phyloP scores from a whole-genome alignment of 2,329 filamentous ascomycete genomes.

The Arthrobotrys iridis region DNA sequence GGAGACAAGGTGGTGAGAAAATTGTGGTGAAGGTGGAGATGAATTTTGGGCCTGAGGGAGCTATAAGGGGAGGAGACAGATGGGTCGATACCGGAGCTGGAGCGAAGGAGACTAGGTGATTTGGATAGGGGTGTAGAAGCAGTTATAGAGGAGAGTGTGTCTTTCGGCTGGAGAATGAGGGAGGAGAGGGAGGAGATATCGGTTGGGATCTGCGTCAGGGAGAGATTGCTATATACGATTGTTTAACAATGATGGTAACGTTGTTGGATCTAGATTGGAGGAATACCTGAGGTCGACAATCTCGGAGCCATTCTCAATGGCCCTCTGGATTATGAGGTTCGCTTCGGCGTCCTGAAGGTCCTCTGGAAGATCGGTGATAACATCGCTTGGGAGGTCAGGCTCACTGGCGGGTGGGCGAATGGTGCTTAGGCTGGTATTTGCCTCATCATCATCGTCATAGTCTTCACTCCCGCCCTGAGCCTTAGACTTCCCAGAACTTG shows the following conservation, averaged over 20 bases:
- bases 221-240: slow-evolving; percentile 4
- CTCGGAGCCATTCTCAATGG: slow-evolving; percentile 27
- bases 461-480: not conserved
- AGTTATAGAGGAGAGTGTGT: not conserved
- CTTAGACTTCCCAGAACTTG: slow-evolving; percentile 12
- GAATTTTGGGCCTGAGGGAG: slow-evolving; percentile 9
- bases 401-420: slow-evolving; percentile 22
- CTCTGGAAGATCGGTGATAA: not conserved
- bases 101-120: slow-evolving; percentile 3
- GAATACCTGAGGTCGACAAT: slow-evolving; percentile 14
- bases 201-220: slow-evolving; percentile 11
- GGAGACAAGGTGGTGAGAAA: slow-evolving; percentile 11
- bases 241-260: not conserved
- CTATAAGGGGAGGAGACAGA: slow-evolving; percentile 22
- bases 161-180: slow-evolving; percentile 22
- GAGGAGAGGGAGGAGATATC: slow-evolving; percentile 34
- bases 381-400: not conserved
- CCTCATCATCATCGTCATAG: slow-evolving; percentile 5
- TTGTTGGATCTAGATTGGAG: not conserved
- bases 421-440: slow-evolving; percentile 24
- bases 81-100: slow-evolving; percentile 31
- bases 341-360: slow-evolving; percentile 13
- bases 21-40: slow-evolving; percentile 16
- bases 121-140: not conserved
- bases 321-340: slow-evolving; percentile 36